Evolutionary conservation across 1,139 yeast species (phyloP), one percentile per base, ranked within the genome.

Genomic region (Candida neerlandica): DNA sequence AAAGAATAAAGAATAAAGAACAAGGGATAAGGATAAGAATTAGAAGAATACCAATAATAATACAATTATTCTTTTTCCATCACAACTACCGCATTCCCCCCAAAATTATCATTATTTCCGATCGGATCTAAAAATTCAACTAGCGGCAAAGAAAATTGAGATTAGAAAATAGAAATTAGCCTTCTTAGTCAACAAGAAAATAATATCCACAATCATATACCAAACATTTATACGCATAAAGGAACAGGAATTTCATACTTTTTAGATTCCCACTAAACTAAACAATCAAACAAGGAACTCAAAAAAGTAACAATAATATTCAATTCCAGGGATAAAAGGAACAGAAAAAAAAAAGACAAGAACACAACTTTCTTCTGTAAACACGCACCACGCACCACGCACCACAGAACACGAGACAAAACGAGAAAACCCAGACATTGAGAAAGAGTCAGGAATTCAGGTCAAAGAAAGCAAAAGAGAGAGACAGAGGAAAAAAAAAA

Each of bases 281-380:
- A 32, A 32, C 16, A 32, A 32, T n/a, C 14, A 32, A 32, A 32
- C 34, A 32, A 32, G 7, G 6, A 32, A 9, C 34, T 32, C 16
- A 35, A 35, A 18, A 35, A 35, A 35, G 40, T 35, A 35, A 35
- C 40, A 35, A 35, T 35, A 35, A 35, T 18, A 18, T 35, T 35
- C 23, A 35, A 12, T 18, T 35, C 26, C 23, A 35, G 15, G 40
- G 40, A 35, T 26, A 35, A 21, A 35, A 35, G 26, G 14, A 21
- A 21, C 6, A 18, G 11, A 16, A 35, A 35, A 16, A 35, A 35
- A 35, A 35, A 23, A 10, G 9, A 23, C 27, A n/a, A n/a, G n/a
- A n/a, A n/a, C n/a, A n/a, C n/a, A n/a, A 23, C 27, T 23, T 23
- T 23, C 27, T 23, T 23, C 27, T 7, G 27, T 23, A 23, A 7